A percentile compares a stretch with the other conserved stretches of the same genome.
Evolutionary conservation across 805 yeast genomes (phyloP).

Genomic region (Nakazawaea wyomingensis): DNA sequence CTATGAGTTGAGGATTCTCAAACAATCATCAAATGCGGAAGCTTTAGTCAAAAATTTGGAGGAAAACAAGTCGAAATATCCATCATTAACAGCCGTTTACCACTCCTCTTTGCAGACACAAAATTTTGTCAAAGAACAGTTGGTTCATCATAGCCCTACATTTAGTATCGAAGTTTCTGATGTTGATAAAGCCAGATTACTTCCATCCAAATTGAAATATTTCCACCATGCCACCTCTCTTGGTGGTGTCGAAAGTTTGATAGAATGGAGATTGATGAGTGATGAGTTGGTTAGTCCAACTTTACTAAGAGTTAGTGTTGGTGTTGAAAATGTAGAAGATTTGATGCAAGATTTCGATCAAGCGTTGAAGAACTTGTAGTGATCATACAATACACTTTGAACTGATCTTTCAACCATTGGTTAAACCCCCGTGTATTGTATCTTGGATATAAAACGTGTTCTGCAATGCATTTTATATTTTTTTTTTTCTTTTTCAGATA

Average conservation of each 20-base stretch:
- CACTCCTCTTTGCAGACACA: slow-evolving; percentile 81
- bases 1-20: slow-evolving; percentile 61
- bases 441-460: too few relatives aligned
- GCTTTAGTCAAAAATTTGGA: slow-evolving; percentile 54
- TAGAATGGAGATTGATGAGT: slow-evolving; percentile 85
- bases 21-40: slow-evolving; percentile 61
- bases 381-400: too few relatives aligned
- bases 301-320: slow-evolving; percentile 71
- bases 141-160: slow-evolving; percentile 64
- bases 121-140: slow-evolving; percentile 57
- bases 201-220: slow-evolving; percentile 61
- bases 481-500: background rate
- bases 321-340: slow-evolving; percentile 74
- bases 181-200: slow-evolving; percentile 49
- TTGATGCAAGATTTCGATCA: slow-evolving; percentile 63
- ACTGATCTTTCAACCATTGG: too few relatives aligned
- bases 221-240: slow-evolving; percentile 91
- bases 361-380: too few relatives aligned
- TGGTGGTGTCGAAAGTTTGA: slow-evolving; percentile 87
- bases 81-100: slow-evolving; percentile 45
- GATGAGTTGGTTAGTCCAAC: slow-evolving; percentile 53
- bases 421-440: too few relatives aligned
- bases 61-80: slow-evolving; percentile 42
- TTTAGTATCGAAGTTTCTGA: slow-evolving; percentile 56
- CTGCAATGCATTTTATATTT: too few relatives aligned